These are phyloP conservation scores for Castanospermum australe DNA, from an alignment of 306 rosid species.

Conservation along the genomic window DNA sequence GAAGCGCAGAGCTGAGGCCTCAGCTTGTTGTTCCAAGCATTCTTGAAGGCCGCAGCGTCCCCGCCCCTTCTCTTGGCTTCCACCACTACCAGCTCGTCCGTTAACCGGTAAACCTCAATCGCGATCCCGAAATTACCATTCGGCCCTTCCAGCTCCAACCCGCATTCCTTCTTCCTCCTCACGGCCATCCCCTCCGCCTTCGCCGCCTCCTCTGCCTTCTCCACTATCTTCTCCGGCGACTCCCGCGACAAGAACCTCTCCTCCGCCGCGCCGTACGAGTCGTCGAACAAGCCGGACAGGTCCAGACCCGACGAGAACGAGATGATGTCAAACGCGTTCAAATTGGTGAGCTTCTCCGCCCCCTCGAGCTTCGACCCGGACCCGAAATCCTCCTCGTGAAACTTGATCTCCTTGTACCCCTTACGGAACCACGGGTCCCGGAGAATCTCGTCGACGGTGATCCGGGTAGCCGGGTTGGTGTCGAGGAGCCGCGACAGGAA, in stretches of 20 bases:
- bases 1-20: conserved; percentile 24
- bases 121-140: conserved; percentile 31
- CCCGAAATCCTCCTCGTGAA: conserved; percentile 25
- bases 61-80: conserved; percentile 26
- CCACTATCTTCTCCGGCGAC: conserved; percentile 30
- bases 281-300: conserved; percentile 37
- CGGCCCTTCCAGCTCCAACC: conserved; percentile 38
- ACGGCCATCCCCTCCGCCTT: conserved; percentile 29
- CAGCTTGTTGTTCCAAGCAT: conserved; percentile 33
- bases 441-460: conserved; percentile 39
- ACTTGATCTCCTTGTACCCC: conserved; percentile 27
- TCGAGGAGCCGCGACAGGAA: conserved; percentile 34
- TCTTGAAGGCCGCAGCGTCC: not conserved
- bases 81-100: conserved; percentile 32
- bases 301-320: conserved; percentile 41
- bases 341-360: not conserved
- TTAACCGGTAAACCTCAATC: conserved; percentile 37
- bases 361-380: conserved; percentile 2
- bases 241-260: conserved; percentile 28
- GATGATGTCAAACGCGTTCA: conserved; percentile 48
- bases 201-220: conserved; percentile 28
- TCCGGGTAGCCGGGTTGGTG: conserved; percentile 42
- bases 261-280: not conserved
- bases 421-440: conserved; percentile 48
- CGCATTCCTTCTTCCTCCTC: conserved; percentile 42